phyloP scores from a whole-genome alignment of 352 stramenopile genomes.

The Pythium volutum region DNA sequence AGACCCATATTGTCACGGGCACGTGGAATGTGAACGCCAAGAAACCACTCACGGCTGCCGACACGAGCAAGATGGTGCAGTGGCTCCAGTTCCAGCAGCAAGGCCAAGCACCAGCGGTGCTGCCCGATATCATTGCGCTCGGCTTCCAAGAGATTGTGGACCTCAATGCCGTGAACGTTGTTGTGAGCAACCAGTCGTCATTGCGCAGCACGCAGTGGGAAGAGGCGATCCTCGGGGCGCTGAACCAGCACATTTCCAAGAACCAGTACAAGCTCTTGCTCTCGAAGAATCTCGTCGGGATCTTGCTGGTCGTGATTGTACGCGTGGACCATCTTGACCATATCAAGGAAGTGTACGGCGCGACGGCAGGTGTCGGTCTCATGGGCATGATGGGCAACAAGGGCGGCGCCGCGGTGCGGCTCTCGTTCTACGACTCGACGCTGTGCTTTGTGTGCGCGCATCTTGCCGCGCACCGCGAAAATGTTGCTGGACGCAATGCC shows the following conservation, averaged over 20 bases:
- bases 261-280: slow-evolving; percentile 72
- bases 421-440: slow-evolving; percentile 97
- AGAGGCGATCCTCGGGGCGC: slow-evolving; percentile 84
- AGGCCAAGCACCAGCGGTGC: background rate
- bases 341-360: slow-evolving; percentile 88
- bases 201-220: slow-evolving; percentile 88
- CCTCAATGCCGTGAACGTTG: slow-evolving; percentile 98
- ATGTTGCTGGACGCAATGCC: slow-evolving; percentile 95
- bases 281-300: slow-evolving; percentile 95
- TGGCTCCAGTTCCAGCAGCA: slow-evolving; percentile 55
- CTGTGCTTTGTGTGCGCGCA: slow-evolving; percentile 99
- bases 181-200: slow-evolving; percentile 95
- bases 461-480: slow-evolving; percentile 97
- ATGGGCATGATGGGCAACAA: slow-evolving; percentile 99
- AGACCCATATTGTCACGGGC: slow-evolving; percentile 65
- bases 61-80: slow-evolving; percentile 56
- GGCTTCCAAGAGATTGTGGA: slow-evolving; percentile 99
- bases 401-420: slow-evolving; percentile 92
- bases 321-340: slow-evolving; percentile 61
- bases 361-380: slow-evolving; percentile 94
- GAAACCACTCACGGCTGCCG: slow-evolving; percentile 81
- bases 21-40: slow-evolving; percentile 99
- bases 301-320: slow-evolving; percentile 97
- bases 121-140: slow-evolving; percentile 67
- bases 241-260: slow-evolving; percentile 78